Evolutionary conservation across 2,329 filamentous ascomycete genomes (phyloP).

Genomic region (Pseudocercospora crystallina): DNA sequence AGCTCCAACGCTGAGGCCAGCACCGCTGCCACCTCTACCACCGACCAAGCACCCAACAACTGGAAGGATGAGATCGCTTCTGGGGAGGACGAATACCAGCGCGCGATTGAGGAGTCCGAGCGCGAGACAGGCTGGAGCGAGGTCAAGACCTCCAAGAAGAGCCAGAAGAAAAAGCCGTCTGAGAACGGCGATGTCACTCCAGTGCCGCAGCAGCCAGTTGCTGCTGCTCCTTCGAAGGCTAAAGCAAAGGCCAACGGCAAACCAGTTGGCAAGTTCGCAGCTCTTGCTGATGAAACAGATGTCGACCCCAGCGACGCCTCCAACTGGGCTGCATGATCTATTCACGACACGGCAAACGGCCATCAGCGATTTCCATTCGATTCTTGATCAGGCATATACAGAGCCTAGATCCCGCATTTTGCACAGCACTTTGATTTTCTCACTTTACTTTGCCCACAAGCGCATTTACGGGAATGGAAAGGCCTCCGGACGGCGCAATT

Average conservation of each 20-base stretch:
- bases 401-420: too few species aligned
- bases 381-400: too few species aligned
- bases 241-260: conserved; percentile 17
- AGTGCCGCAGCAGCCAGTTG: conserved; percentile 6
- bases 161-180: conserved; percentile 50
- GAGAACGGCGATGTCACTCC: conserved; percentile 22
- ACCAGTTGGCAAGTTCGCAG: conserved; percentile 25
- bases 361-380: too few species aligned
- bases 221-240: neutral
- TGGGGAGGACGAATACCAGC: conserved; percentile 61
- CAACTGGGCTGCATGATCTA: conserved; percentile 18
- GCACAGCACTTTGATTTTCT: too few species aligned
- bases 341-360: too few species aligned
- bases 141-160: conserved; percentile 56
- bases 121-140: conserved; percentile 61
- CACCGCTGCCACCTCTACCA: conserved; percentile 41
- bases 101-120: conserved; percentile 48
- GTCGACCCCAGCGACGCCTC: conserved; percentile 25
- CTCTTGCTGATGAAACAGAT: conserved; percentile 15
- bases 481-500: too few species aligned
- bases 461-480: too few species aligned
- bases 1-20: conserved; percentile 40
- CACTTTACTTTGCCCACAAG: too few species aligned
- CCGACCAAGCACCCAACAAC: conserved; percentile 30
- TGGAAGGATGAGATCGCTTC: conserved; percentile 53